Base-by-base conservation (phyloP, 352 stramenopile species). In the Lagenidium giganteum region DNA sequence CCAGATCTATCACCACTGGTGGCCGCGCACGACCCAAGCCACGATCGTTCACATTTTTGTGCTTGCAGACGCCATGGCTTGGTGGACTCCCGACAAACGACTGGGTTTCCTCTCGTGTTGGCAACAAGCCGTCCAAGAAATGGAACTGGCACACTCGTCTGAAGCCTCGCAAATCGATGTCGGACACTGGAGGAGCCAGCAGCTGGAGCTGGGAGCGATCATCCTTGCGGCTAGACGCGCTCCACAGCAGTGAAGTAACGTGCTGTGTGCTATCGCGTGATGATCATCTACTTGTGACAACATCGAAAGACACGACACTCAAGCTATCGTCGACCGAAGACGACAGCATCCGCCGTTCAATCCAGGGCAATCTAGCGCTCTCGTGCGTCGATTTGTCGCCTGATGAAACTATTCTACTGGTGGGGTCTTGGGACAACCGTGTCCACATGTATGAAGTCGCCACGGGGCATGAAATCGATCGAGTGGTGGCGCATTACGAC, bases 361-460 rank as follows among this genome's bases (percentile, higher is more conserved):
- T 83, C 11, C 61, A 45, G 0, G 53, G 58, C 12, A 51, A 67
- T 13, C 57, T 47, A 11, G 70, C 67, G 1, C 47, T 91, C 3
- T 88, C 78, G 1, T 88, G 75, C 46, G 85, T 77, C 23, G 78
- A 84, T 48, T 38, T 91, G 2, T 86, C 77, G 4, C 66, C 69
- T 5, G 69, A 91, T 28, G 79, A 87, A 29, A 73, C 53, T 5
- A 26, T 77, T 14, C 50, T 83, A 3, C 55, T 93, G 3, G 51
- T 90, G 30, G 79, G 78, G 1, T 84, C 69, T 34, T 87, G 74
- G 69, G 79, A 93, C 43, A 83, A 86, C 41, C 50, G 54, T 35
- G 67, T 93, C 33, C 82, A 82, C 56, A 88, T 93, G 77, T 64
- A 86, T 49, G 88, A 73, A 2, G 23, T 67, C 3, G 44, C 68